Evolutionary conservation across 2,329 filamentous ascomycete species (phyloP), one percentile per base, ranked within the genome.

Genomic region (Apiospora arundinis): DNA sequence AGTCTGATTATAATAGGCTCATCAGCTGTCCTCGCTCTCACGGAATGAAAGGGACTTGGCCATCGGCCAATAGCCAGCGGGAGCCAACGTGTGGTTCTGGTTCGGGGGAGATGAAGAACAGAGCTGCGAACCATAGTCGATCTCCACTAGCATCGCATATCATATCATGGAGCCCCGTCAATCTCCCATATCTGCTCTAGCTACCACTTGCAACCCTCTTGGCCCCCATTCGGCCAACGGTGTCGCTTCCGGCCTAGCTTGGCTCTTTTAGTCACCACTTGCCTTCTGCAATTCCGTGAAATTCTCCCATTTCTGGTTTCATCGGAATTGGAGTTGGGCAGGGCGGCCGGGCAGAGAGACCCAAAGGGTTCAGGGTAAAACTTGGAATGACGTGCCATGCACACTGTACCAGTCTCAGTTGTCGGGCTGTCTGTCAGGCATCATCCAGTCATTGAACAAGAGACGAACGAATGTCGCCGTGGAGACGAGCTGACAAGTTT

Each of bases 101-200:
- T 28, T 63, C 18, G 56, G 56, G 56, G 56, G 56, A 63, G 56
- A 63, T 63, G 56, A 63, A 63, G 52, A 60, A 60, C 16, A 21
- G 45, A 16, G 52, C 52, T 60, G 52, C 52, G 52, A 60, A 60
- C 52, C 52, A 60, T 60, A 63, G 56, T 63, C 32, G 56, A 63
- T 63, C 56, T 11, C 56, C 56, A 63, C 56, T 40, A 40, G 56
- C 56, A 63, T 63, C 56, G 52, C 52, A 56, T 60, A 60, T 60
- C 52, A 37, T 37, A 60, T 60, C 52, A 60, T 32, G 52, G 52
- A 60, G 52, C 52, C 52, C 52, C 52, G 52, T 63, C 56, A 63
- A 63, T 63, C 56, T 63, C 56, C 56, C 56, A 40, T 63, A 21
- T 60, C 28, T 37, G 21, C 18, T 48, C 32, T 37, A 32, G 32